Percentiles rank a stretch among this genome's conserved stretches.
These are phyloP conservation scores for Sporisorium scitamineum DNA, from an alignment of 1,284 basidiomycete genomes.

Conservation along the genomic window DNA sequence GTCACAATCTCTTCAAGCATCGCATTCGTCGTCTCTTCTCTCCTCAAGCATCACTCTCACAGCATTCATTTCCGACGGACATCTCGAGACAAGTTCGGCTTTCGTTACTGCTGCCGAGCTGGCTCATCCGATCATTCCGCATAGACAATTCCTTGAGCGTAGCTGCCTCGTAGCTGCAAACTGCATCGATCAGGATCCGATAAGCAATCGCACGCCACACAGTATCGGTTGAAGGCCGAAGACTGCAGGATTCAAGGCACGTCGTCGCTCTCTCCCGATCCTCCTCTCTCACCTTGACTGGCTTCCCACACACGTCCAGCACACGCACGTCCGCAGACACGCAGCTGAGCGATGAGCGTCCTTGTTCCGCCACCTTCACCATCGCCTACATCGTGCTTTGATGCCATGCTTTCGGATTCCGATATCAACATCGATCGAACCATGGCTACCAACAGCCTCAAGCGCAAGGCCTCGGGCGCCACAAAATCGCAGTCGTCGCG, in stretches of 20 bases:
- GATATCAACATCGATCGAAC: constrained; percentile 50
- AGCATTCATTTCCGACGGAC: not conserved
- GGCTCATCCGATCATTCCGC: constrained; percentile 4
- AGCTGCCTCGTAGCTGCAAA: no score
- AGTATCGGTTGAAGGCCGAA: not conserved
- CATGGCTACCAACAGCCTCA: constrained; percentile 37
- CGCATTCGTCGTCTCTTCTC: constrained; percentile 1
- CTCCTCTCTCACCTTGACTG: not conserved
- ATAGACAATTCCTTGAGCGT: not conserved
- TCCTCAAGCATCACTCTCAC: not conserved
- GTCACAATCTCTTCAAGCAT: constrained; percentile 2
- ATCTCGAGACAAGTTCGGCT: not conserved
- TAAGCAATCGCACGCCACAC: not conserved
- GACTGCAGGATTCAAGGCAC: not conserved
- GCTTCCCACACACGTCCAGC: not conserved
- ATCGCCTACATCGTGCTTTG: constrained; percentile 51
- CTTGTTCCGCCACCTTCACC: constrained; percentile 51
- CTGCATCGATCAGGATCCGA: not conserved
- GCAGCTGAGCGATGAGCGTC: constrained; percentile 49
- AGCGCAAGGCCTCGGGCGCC: constrained; percentile 43
- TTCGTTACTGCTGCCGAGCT: not conserved
- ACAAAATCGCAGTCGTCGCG: constrained; percentile 14
- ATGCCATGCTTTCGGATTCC: constrained; percentile 49
- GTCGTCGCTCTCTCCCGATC: not conserved
- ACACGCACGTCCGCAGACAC: not conserved